A percentile compares a stretch with the other conserved stretches of the same genome.
Evolutionary conservation across 768 basidiomycete species (phyloP).

Genomic region (Galerina sulciceps): DNA sequence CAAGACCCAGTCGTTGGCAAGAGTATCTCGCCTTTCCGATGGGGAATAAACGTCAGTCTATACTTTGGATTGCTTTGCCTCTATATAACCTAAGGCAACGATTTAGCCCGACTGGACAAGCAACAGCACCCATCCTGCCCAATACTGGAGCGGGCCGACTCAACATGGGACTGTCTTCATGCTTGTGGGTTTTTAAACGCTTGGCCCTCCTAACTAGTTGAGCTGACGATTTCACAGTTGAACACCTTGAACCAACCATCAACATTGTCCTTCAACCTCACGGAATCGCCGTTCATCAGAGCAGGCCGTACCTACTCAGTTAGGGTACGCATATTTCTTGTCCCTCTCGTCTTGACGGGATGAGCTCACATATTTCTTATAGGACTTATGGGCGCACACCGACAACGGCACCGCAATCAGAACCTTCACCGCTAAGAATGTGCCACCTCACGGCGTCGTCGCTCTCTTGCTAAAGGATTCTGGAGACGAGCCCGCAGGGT

Average conservation of each 20-base stretch:
- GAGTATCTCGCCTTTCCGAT: constrained; percentile 68
- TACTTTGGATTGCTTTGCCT: neutral
- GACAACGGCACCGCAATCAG: constrained; percentile 70
- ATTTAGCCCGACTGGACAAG: constrained; percentile 44
- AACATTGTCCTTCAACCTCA: constrained; percentile 63
- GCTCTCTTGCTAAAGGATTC: constrained; percentile 71
- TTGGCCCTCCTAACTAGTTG: neutral
- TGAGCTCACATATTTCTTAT: neutral
- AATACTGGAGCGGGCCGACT: constrained; percentile 71
- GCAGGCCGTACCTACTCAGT: constrained; percentile 70
- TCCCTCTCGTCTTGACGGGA: neutral
- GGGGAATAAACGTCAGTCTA: constrained; percentile 64
- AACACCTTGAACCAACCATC: constrained; percentile 60
- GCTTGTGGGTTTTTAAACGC: constrained; percentile 46
- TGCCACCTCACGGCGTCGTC: constrained; percentile 72
- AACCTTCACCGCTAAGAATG: constrained; percentile 52
- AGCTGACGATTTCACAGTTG: constrained; percentile 39
- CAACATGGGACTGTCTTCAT: constrained; percentile 69
- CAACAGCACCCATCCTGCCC: constrained; percentile 55
- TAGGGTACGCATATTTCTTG: constrained; percentile 43
- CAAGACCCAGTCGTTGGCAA: constrained; percentile 68
- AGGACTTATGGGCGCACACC: constrained; percentile 78
- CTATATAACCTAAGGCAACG: no score
- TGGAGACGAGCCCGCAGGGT: constrained; percentile 64
- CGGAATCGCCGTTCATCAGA: constrained; percentile 72